Evolutionary conservation across 257 asterid species (phyloP).

Genomic region (Solanum appendiculatum): DNA sequence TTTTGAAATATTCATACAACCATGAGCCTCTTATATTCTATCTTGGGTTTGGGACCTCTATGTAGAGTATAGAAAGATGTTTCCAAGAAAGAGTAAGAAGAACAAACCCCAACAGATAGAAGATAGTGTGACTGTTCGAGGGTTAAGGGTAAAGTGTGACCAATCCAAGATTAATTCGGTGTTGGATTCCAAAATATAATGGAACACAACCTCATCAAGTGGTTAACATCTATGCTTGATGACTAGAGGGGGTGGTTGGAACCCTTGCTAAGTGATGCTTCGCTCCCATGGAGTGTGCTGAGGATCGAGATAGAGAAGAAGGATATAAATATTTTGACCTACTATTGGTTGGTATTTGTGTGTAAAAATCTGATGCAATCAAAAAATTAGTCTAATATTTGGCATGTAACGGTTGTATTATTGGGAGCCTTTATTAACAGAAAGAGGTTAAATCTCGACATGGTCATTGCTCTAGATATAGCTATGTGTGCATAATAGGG

Average conservation of each 20-base stretch:
- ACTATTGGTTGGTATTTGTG: neutral
- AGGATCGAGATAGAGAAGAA: too few species aligned
- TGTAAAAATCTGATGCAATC: neutral
- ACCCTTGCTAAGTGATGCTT: neutral
- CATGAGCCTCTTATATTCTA: neutral
- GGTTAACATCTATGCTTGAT: neutral
- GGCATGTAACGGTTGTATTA: neutral
- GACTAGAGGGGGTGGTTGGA: neutral
- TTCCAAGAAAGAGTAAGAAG: neutral
- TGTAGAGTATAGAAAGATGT: neutral
- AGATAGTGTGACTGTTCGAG: neutral
- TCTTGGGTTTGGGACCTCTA: neutral
- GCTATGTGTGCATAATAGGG: neutral
- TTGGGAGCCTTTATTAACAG: neutral
- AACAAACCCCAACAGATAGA: neutral
- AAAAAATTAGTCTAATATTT: too few species aligned
- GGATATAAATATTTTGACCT: too few species aligned
- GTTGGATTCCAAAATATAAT: neutral
- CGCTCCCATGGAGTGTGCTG: neutral
- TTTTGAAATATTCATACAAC: neutral
- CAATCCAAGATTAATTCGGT: neutral
- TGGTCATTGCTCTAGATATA: neutral
- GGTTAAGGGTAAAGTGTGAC: neutral
- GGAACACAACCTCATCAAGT: neutral
- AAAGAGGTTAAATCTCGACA: neutral